Percentiles rank a stretch among this genome's conserved stretches.
Evolutionary conservation across 768 basidiomycete genomes (phyloP).

Genomic region (Suillus subaureus): DNA sequence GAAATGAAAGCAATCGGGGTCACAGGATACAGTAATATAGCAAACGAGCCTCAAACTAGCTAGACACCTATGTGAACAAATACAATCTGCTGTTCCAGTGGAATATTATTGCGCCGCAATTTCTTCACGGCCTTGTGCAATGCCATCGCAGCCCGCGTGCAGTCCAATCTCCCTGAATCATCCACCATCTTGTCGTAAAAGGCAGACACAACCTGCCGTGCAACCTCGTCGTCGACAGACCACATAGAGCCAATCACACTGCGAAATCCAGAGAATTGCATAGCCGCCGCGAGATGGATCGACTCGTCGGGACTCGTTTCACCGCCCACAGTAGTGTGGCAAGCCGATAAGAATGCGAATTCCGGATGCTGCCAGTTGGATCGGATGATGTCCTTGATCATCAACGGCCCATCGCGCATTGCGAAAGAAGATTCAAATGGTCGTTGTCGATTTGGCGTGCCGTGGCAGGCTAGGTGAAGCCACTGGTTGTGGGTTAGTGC

Average conservation of each 20-base stretch:
- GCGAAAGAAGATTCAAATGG: conserved; percentile 13
- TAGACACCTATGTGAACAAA: conserved; percentile 8
- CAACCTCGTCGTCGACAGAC: background rate
- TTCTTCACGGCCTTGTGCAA: conserved; percentile 1
- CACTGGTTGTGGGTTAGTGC: conserved; percentile 10
- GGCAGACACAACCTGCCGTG: background rate
- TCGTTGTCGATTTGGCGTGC: conserved; percentile 10
- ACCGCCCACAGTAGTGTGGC: no score
- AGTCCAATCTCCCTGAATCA: background rate
- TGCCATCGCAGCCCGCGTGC: background rate
- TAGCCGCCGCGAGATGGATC: background rate
- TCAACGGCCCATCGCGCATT: no score
- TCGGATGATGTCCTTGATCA: no score
- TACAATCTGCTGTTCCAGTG: conserved; percentile 3
- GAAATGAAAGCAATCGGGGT: conserved; percentile 34
- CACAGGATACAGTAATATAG: background rate
- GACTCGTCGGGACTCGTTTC: no score
- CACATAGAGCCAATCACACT: background rate
- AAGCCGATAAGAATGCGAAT: no score
- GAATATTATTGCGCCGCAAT: background rate
- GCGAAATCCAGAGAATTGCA: background rate
- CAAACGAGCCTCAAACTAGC: background rate
- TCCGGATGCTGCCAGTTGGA: no score
- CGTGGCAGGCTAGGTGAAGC: conserved; percentile 26
- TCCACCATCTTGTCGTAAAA: background rate